phyloP scores from a whole-genome alignment of 2,329 filamentous ascomycete species.

The Acarospora socialis region DNA sequence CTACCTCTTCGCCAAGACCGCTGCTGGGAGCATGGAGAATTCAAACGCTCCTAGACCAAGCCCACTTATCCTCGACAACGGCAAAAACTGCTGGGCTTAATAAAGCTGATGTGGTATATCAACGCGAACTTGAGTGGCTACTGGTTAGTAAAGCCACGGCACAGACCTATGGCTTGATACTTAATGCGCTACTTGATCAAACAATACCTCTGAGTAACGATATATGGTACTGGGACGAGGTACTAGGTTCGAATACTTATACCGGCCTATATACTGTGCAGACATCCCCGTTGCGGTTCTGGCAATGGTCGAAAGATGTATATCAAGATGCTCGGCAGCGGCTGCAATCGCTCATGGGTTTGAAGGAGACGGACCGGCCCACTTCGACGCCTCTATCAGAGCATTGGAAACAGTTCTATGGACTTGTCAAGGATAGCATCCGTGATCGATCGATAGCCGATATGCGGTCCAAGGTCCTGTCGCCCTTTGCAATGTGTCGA shows the following conservation, averaged over 20 bases:
- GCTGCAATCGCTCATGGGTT: slow-evolving; percentile 14
- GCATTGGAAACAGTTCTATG: slow-evolving; percentile 55
- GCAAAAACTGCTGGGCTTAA: slow-evolving; percentile 17
- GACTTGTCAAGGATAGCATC: slow-evolving; percentile 62
- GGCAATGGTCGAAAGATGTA: slow-evolving; percentile 55
- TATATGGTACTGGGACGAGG: slow-evolving; percentile 90
- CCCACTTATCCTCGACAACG: slow-evolving; percentile 34
- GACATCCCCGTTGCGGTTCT: slow-evolving; percentile 63
- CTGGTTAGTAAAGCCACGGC: slow-evolving; percentile 80
- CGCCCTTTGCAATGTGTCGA: slow-evolving; percentile 61
- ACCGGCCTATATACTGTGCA: slow-evolving; percentile 76
- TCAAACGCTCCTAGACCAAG: slow-evolving; percentile 46
- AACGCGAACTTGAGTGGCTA: slow-evolving; percentile 78
- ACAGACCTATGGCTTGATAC: slow-evolving; percentile 72
- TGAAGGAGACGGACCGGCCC: slow-evolving; percentile 20
- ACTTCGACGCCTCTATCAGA: slow-evolving; percentile 19
- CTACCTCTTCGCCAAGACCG: slow-evolving; percentile 48
- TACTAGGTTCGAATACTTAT: slow-evolving; percentile 62
- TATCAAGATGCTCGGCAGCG: slow-evolving; percentile 45
- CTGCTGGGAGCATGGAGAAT: slow-evolving; percentile 49
- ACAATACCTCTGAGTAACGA: slow-evolving; percentile 74
- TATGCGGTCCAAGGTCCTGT: slow-evolving; percentile 57
- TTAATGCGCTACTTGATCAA: slow-evolving; percentile 65
- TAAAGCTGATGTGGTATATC: slow-evolving; percentile 35
- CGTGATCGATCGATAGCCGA: slow-evolving; percentile 56